Evolutionary conservation across 129 eudicot species (phyloP), one percentile per base, ranked within the genome.

Genomic region (Kitagawia praeruptora): DNA sequence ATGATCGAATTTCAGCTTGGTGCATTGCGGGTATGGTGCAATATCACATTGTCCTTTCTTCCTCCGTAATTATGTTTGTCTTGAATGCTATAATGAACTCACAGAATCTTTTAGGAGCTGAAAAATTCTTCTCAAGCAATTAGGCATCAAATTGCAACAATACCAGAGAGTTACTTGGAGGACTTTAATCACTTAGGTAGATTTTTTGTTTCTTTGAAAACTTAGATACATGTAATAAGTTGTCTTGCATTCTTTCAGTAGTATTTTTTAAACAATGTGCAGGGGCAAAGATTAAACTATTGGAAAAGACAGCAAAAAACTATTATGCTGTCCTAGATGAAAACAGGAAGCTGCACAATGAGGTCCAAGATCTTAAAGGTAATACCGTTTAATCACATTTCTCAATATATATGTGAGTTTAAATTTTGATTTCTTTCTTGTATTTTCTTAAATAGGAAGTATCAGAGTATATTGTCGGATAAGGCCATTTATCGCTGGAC

Each of bases 401-500:
- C 38, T 40, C 16, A n/a, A 49, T 58, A 56, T 31, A 75, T 72
- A 54, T 46, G 49, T 46, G n/a, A 46, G 23, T 25, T 7, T 0
- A 0, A 25, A 2, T 46, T 46, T 74, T 44, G 46, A 75, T 80
- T n/a, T 63, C 15, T 34, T 82, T 75, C 37, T 75, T 84, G 78
- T 64, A 74, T 78, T 80, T 79, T 70, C 46, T 76, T 89, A 63
- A 80, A 84, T 83, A 96, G 99, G 99, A 81, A 92, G 91, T 77
- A 96, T 96, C 64, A 86, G 99, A 80, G 99, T 96, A n/a, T 96
- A 96, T 75, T 96, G 99, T 77, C 89, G 99, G 83, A 82, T 96
- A 86, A 89, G 98, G 85, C 99, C 99, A 58, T 90, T 96, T 83
- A 89, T 81, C 64, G 92, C 95, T 5, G 86, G 95, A 83, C 93